These are phyloP conservation scores for Talaromyces sp. DNA, from an alignment of 2,329 filamentous ascomycete species.

Conservation along the genomic window DNA sequence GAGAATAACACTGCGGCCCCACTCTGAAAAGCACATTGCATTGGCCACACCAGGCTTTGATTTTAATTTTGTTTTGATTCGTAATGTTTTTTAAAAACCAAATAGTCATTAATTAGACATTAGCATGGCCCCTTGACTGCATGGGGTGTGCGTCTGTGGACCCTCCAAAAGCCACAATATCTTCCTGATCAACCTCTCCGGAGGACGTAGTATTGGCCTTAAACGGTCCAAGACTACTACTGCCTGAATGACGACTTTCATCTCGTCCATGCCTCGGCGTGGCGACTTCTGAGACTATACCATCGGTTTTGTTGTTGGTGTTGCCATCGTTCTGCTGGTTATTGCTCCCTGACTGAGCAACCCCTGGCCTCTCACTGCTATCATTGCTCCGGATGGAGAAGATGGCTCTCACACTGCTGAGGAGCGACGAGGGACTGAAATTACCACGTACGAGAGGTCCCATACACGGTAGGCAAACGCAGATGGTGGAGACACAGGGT, in stretches of 20 bases:
- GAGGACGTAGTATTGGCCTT: background rate
- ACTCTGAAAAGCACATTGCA: no score
- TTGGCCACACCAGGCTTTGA: background rate
- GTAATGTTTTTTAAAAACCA: background rate
- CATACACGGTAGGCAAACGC: slow-evolving; percentile 3
- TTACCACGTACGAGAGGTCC: slow-evolving; percentile 1
- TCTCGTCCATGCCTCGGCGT: background rate
- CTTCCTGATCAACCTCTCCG: background rate
- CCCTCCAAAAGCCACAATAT: background rate
- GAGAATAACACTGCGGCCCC: no score
- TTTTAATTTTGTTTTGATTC: background rate
- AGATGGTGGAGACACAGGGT: slow-evolving; percentile 3
- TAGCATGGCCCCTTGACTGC: background rate
- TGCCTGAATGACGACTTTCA: background rate
- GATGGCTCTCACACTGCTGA: slow-evolving; percentile 1
- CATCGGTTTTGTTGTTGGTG: background rate
- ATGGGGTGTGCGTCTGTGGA: background rate
- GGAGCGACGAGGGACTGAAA: background rate
- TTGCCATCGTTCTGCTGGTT: background rate
- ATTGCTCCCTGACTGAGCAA: background rate
- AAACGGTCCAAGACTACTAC: background rate
- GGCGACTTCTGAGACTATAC: background rate
- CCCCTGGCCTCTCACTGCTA: background rate
- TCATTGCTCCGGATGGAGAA: background rate
- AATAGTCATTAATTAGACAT: background rate